phyloP scores from a whole-genome alignment of 2,329 filamentous ascomycete species.

The Diaporthe longicolla region DNA sequence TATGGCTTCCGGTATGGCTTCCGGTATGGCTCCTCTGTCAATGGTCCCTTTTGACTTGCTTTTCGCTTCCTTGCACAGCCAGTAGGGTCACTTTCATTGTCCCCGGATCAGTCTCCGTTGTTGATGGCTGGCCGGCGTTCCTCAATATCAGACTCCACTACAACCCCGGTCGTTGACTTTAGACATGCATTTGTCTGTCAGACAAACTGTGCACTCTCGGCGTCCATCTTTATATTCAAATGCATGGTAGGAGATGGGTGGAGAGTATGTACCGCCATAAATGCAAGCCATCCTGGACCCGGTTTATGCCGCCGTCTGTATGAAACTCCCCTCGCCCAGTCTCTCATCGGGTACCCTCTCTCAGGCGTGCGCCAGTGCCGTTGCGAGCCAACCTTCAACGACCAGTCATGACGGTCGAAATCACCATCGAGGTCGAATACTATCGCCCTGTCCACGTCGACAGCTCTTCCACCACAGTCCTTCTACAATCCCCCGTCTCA shows the following conservation, averaged over 20 bases:
- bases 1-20: not conserved
- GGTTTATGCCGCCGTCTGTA: not conserved
- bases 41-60: not conserved
- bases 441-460: constrained; percentile 32
- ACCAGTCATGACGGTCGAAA: constrained; percentile 24
- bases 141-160: not conserved
- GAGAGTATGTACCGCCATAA: not conserved
- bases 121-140: not conserved
- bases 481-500: constrained; percentile 34
- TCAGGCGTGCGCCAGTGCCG: not conserved
- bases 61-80: constrained; percentile 3
- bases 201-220: not conserved
- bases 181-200: constrained; percentile 20
- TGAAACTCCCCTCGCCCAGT: not conserved
- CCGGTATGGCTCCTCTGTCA: not conserved
- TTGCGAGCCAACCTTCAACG: not conserved
- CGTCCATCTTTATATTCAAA: not conserved
- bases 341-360: not conserved
- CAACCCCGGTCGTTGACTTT: not conserved
- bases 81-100: not conserved
- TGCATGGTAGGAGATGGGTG: not conserved
- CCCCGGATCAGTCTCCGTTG: not conserved
- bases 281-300: constrained; percentile 3
- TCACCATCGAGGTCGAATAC: constrained; percentile 37
- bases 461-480: not conserved